phyloP scores from a whole-genome alignment of 2,329 filamentous ascomycete species.

The Aspergillus vadensis region DNA sequence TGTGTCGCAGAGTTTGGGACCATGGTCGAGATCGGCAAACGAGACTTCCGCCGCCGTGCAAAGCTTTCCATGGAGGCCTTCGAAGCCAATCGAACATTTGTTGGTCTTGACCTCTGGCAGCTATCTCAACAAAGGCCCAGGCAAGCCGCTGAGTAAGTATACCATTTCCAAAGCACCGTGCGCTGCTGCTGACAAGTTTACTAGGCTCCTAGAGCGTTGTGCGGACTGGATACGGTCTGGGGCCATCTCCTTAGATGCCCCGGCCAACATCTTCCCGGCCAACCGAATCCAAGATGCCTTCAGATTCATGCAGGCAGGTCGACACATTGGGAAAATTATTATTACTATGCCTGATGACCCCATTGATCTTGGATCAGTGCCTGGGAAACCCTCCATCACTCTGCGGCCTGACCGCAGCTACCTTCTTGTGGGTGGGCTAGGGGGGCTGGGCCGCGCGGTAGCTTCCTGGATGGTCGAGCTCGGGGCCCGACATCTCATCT shows the following conservation, averaged over 20 bases:
- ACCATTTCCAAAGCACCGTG: not conserved
- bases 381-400: not conserved
- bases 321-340: constrained; percentile 45
- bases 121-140: not conserved
- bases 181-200: not conserved
- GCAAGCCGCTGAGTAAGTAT: not conserved
- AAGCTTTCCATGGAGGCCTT: constrained; percentile 23
- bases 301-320: constrained; percentile 33
- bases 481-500: not conserved
- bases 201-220: not conserved
- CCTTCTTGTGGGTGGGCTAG: not conserved
- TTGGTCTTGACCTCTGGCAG: constrained; percentile 8
- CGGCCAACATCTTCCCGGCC: not conserved
- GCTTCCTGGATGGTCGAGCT: not conserved
- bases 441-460: not conserved
- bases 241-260: not conserved
- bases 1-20: constrained; percentile 28
- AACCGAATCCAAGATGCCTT: constrained; percentile 26
- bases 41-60: not conserved
- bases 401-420: not conserved
- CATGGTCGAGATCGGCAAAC: constrained; percentile 27
- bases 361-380: not conserved
- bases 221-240: not conserved
- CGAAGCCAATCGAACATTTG: constrained; percentile 16
- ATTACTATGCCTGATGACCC: constrained; percentile 25